These are phyloP conservation scores for Hypoxylon sp. DNA, from an alignment of 2,329 filamentous ascomycete genomes.

Conservation along the genomic window DNA sequence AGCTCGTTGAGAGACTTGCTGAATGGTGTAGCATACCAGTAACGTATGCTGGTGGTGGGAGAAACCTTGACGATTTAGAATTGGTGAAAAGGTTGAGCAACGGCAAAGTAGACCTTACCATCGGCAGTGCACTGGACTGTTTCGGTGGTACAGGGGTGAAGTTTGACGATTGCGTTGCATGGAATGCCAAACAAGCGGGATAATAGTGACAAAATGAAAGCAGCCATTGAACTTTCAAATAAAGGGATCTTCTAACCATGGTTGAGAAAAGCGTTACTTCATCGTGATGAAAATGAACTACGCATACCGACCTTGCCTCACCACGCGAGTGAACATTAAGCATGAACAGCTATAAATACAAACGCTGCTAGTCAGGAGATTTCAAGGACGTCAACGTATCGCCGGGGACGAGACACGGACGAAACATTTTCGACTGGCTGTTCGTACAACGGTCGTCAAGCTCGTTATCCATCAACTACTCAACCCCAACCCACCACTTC, in stretches of 20 bases:
- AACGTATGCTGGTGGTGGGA: constrained; percentile 95
- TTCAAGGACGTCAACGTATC: constrained; percentile 28
- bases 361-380: constrained; percentile 39
- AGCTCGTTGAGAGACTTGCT: constrained; percentile 80
- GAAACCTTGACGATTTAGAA: constrained; percentile 84
- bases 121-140: constrained; percentile 95
- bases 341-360: constrained; percentile 35
- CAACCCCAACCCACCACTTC: constrained; percentile 23
- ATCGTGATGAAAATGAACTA: constrained; percentile 15
- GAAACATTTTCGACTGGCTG: constrained; percentile 38
- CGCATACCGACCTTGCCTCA: constrained; percentile 12
- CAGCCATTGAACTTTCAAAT: constrained; percentile 7
- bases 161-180: constrained; percentile 89
- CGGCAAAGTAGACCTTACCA: constrained; percentile 91
- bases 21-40: constrained; percentile 93
- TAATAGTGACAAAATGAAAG: neutral
- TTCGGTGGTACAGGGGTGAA: constrained; percentile 91
- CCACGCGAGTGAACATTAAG: constrained; percentile 4
- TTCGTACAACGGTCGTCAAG: constrained; percentile 47
- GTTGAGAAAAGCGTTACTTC: constrained; percentile 10
- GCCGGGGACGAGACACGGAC: constrained; percentile 13
- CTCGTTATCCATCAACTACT: constrained; percentile 46
- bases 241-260: neutral
- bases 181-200: constrained; percentile 73
- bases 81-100: constrained; percentile 82